These are phyloP conservation scores for Tylopilus subfusipes DNA, from an alignment of 768 basidiomycete genomes.

Conservation along the genomic window DNA sequence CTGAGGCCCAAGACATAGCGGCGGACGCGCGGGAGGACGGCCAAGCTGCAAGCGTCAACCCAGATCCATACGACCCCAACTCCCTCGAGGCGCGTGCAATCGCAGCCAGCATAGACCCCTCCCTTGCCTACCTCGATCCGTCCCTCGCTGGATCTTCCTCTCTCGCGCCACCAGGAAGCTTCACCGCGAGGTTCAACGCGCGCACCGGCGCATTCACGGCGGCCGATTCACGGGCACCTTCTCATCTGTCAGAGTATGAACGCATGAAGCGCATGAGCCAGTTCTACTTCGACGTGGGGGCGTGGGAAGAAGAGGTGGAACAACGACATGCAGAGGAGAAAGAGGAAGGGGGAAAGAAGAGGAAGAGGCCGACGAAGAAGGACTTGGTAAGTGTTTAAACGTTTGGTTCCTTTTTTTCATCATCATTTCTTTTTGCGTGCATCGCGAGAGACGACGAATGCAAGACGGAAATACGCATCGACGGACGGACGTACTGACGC, in stretches of 20 bases:
- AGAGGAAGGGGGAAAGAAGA: conserved; percentile 61
- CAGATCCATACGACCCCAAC: conserved; percentile 30
- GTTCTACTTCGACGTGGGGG: conserved; percentile 81
- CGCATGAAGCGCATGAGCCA: conserved; percentile 78
- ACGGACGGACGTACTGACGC: conserved; percentile 27
- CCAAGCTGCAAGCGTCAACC: conserved; percentile 12
- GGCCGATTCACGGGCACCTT: conserved; percentile 64
- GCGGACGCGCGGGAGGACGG: conserved; percentile 24
- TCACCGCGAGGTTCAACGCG: conserved; percentile 74
- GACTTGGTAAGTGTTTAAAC: conserved; percentile 59
- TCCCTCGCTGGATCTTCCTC: conserved; percentile 44
- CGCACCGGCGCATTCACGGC: conserved; percentile 75
- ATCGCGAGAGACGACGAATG: conserved; percentile 18
- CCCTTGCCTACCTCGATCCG: conserved; percentile 77
- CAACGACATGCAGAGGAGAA: conserved; percentile 43
- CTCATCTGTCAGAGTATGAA: conserved; percentile 77
- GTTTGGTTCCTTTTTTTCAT: conserved; percentile 12
- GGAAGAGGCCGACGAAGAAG: conserved; percentile 77
- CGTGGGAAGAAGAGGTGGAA: conserved; percentile 73
- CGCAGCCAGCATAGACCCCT: conserved; percentile 80
- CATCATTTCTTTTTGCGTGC: conserved; percentile 16
- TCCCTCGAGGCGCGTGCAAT: conserved; percentile 67
- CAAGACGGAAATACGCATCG: conserved; percentile 17
- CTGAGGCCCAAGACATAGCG: conserved; percentile 14
- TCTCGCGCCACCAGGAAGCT: conserved; percentile 39